Base-by-base conservation (phyloP, 805 yeast genomes). In the Saccharomycopsis guyanensis region DNA sequence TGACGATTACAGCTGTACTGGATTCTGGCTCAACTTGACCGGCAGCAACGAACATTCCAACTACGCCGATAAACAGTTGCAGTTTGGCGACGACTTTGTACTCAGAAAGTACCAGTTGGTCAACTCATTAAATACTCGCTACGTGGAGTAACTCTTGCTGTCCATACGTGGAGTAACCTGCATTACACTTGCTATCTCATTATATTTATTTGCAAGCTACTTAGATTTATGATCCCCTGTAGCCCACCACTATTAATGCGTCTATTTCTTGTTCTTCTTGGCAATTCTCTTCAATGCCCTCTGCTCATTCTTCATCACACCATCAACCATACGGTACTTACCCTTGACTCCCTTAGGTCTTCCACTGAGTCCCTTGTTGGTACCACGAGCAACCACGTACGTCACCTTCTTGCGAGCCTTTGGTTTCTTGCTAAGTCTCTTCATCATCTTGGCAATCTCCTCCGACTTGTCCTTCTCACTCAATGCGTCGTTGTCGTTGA, bases 251-350 rank as follows among this genome's bases (percentile, higher is more conserved):
- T 37, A 27, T 27, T 34, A 33, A 18, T 57, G 53, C 59, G 63
- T 68, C 63, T n/a, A 25, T 25, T 82, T 82, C 67, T 77, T 84
- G 59, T 82, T 73, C 70, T 86, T 87, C 75, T 89, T 93, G 22
- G 87, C 84, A 55, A 89, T 86, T 63, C 97, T 80, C 60, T 76
- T 81, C 60, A 91, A 71, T 12, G 97, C 96, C 56, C 98, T 74
- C 73, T 84, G 89, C 68, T 93, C 99, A 65, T 93, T 93, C 85
- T 93, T 93, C 83, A 87, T 72, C 18, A 82, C 86, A 72, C 97
- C 97, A 67, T 93, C 99, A 57, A 93, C 97, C 98, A 93, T 93
- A 82, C 86, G 93, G 71, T 93, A 93, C 64, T 86, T 88, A 68
- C 99, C 99, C 65, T 81, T 87, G 56, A 93, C 79, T 64, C 98